phyloP scores from a whole-genome alignment of 2,329 filamentous ascomycete genomes.

The Teratosphaeria pseudoeucalypti region DNA sequence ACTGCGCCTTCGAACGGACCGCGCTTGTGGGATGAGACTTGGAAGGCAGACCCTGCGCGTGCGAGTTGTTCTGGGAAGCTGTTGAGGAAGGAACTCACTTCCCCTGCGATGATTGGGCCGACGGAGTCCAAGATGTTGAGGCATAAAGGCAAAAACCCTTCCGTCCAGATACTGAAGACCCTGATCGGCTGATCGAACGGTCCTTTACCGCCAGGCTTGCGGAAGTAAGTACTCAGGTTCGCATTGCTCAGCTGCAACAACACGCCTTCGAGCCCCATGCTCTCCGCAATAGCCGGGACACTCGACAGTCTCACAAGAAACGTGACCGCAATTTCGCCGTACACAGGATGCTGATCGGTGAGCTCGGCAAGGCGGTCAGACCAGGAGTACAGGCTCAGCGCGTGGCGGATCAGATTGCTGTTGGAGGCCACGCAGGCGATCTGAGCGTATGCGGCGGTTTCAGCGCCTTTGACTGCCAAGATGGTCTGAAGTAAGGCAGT shows the following conservation, averaged over 20 bases:
- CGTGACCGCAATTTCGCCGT: conserved; percentile 81
- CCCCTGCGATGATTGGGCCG: conserved; percentile 68
- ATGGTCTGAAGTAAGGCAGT: conserved; percentile 82
- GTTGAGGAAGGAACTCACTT: conserved; percentile 79
- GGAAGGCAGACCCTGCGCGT: conserved; percentile 62
- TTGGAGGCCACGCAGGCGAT: conserved; percentile 42
- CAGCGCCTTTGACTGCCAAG: conserved; percentile 62
- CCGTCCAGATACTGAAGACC: conserved; percentile 82
- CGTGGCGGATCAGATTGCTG: conserved; percentile 64
- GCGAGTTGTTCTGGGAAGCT: conserved; percentile 72
- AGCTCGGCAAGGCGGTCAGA: conserved; percentile 70
- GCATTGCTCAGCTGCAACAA: conserved; percentile 70
- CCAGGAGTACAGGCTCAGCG: conserved; percentile 86
- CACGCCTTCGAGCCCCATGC: conserved; percentile 77
- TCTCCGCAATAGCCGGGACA: conserved; percentile 71
- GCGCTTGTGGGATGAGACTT: conserved; percentile 31
- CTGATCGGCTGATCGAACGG: conserved; percentile 69
- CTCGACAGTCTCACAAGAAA: conserved; percentile 83
- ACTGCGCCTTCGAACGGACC: conserved; percentile 49
- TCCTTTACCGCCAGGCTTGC: conserved; percentile 55
- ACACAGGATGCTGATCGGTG: conserved; percentile 71
- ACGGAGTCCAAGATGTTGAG: conserved; percentile 79
- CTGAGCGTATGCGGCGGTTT: conserved; percentile 40
- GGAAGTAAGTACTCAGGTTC: conserved; percentile 67
- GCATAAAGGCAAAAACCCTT: conserved; percentile 76